Evolutionary conservation across 2,329 filamentous ascomycete species (phyloP).

Genomic region (Thelonectria discophora): DNA sequence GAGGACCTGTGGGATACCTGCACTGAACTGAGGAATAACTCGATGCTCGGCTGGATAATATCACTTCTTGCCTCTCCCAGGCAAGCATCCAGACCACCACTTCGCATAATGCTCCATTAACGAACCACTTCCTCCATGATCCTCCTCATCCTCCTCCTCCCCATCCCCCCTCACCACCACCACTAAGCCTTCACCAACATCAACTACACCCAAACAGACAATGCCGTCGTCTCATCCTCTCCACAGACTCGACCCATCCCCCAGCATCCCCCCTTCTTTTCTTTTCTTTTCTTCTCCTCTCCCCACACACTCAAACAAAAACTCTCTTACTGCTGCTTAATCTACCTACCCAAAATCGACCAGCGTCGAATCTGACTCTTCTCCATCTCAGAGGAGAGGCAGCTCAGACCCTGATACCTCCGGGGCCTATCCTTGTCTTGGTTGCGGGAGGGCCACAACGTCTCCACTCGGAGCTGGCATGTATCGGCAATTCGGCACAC

Average conservation of each 20-base stretch:
- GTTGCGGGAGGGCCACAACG: constrained; percentile 12
- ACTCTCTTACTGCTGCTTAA: background rate
- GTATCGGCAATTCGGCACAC: constrained; percentile 38
- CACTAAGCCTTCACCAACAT: too few species aligned
- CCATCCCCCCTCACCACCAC: background rate
- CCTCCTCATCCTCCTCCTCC: background rate
- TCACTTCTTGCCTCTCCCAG: background rate
- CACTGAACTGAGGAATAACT: too few species aligned
- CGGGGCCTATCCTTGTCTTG: constrained; percentile 23
- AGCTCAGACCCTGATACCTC: too few species aligned
- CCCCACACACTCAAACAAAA: constrained; percentile 7
- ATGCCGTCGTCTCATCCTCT: background rate
- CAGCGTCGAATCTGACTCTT: too few species aligned
- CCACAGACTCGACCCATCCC: background rate
- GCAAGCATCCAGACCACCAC: constrained; percentile 27
- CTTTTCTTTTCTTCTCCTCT: background rate
- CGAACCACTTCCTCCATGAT: too few species aligned
- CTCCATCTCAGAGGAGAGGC: too few species aligned
- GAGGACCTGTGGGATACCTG: background rate
- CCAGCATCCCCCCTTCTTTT: background rate
- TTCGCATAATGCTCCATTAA: constrained; percentile 3
- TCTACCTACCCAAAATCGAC: constrained; percentile 4
- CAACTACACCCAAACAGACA: background rate
- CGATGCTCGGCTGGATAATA: background rate
- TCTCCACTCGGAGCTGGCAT: constrained; percentile 1